phyloP scores from a whole-genome alignment of 805 yeast genomes.

The Yarrowia osloensis region DNA sequence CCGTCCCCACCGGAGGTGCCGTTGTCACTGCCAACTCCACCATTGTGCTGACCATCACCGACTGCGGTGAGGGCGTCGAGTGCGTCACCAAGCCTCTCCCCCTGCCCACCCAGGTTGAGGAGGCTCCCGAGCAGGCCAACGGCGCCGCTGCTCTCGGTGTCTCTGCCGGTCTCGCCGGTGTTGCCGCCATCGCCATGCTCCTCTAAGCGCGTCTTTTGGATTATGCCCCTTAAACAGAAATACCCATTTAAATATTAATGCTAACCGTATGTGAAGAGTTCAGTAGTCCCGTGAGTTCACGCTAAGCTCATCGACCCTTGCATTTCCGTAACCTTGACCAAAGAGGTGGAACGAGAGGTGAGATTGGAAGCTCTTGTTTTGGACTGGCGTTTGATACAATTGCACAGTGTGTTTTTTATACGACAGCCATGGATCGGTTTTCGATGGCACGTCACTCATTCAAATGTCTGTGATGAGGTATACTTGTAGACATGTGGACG shows the following conservation, averaged over 20 bases:
- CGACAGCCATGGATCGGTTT: too few relatives aligned
- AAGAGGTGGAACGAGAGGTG: too few relatives aligned
- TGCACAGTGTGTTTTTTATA: too few relatives aligned
- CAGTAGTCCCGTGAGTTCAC: too few relatives aligned
- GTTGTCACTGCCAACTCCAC: conserved; percentile 27
- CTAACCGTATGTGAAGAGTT: not conserved
- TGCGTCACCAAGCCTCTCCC: conserved; percentile 13
- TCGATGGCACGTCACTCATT: too few relatives aligned
- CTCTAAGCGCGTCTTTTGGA: not conserved
- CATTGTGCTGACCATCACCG: conserved; percentile 10
- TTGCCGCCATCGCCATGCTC: conserved; percentile 29
- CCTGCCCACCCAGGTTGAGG: conserved; percentile 20
- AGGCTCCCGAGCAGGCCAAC: conserved; percentile 29
- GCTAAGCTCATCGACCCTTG: too few relatives aligned
- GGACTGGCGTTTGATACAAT: too few relatives aligned
- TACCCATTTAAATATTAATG: not conserved
- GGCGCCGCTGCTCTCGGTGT: conserved; percentile 23
- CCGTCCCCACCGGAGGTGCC: conserved; percentile 28
- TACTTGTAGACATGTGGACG: too few relatives aligned
- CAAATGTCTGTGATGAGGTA: too few relatives aligned
- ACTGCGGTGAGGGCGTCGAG: conserved; percentile 2
- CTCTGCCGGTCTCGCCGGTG: conserved; percentile 24
- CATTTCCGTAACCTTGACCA: too few relatives aligned
- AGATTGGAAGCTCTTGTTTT: too few relatives aligned
- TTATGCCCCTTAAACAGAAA: not conserved